phyloP scores from a whole-genome alignment of 352 stramenopile species.

The Phytophthora uliginosa region DNA sequence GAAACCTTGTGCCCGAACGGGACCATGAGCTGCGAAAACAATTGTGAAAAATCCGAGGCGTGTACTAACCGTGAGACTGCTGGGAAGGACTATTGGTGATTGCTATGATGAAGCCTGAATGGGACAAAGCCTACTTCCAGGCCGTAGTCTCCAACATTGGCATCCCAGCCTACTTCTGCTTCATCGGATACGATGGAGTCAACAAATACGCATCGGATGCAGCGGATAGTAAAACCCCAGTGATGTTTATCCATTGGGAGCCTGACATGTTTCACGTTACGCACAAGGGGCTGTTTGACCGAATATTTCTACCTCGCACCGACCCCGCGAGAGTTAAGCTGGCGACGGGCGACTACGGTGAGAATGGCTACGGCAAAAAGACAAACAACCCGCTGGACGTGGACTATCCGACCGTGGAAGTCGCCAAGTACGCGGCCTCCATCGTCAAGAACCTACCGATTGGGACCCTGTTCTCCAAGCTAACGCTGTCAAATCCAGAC shows the following conservation, averaged over 20 bases:
- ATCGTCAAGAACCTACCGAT: slow-evolving; percentile 37
- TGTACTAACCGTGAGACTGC: slow-evolving; percentile 48
- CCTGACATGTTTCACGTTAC: slow-evolving; percentile 58
- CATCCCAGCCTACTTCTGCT: slow-evolving; percentile 76
- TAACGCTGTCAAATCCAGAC: slow-evolving; percentile 42
- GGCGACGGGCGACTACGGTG: slow-evolving; percentile 50
- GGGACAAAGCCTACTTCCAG: slow-evolving; percentile 58
- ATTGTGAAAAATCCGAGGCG: slow-evolving; percentile 53
- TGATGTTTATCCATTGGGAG: slow-evolving; percentile 69
- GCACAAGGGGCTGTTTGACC: slow-evolving; percentile 48
- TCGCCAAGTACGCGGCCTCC: slow-evolving; percentile 49
- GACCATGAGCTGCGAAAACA: slow-evolving; percentile 52
- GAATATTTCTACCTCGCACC: slow-evolving; percentile 50
- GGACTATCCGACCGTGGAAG: slow-evolving; percentile 45
- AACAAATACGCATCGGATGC: slow-evolving; percentile 41
- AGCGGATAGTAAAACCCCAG: slow-evolving; percentile 25
- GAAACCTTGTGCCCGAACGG: slow-evolving; percentile 32
- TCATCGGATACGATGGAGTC: slow-evolving; percentile 48
- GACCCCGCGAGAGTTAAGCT: slow-evolving; percentile 41
- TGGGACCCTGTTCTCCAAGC: slow-evolving; percentile 40
- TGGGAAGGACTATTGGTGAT: slow-evolving; percentile 54
- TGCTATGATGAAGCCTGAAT: slow-evolving; percentile 54
- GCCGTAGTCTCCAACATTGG: slow-evolving; percentile 57
- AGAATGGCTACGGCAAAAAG: slow-evolving; percentile 54
- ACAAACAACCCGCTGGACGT: slow-evolving; percentile 59